Base-by-base conservation (phyloP, 768 basidiomycete genomes). In the Chlorophyllum brunneum region DNA sequence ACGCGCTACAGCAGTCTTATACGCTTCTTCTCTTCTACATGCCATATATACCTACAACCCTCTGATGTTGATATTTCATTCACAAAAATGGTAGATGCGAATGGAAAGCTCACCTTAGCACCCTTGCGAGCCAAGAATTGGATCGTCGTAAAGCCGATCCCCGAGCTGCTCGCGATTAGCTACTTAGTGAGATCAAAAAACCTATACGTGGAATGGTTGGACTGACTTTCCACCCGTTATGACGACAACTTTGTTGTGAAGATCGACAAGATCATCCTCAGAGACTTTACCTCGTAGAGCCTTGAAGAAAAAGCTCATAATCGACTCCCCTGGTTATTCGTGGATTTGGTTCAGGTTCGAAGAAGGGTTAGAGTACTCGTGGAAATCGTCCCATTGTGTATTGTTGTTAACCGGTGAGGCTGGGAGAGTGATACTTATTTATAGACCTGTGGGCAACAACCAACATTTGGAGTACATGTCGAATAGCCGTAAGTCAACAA, bases 191-290 rank as follows among this genome's bases (percentile, higher is more conserved):
- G n/a, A 20, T 18, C 38, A 37, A n/a, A 37, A 6, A 37, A 16
- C 15, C 36, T 5, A 5, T 37, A 16, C 13, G 18, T 37, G 15
- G 38, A 40, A 16, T n/a, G 16, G 11, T 9, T 38, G 5, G 1
- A 62, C 70, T 40, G 38, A 73, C 74, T 69, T 73, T 39, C 76
- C 77, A 13, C 78, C 78, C 0, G 75, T 76, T 29, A 78, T 72
- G 6, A 79, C 51, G 4, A 67, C 71, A 2, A 77, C 72, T 47
- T 72, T 74, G 16, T 72, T 75, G 1, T 59, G 67, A 5, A 77
- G 62, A 58, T 77, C 70, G 18, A 69, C 67, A 20, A 78, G 66
- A 48, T 79, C 76, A 16, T 57, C 62, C 16, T 59, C 61, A 1
- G 67, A 64, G 47, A 67, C 41, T 15, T 11, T 26, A n/a, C 26